Evolutionary conservation across 257 asterid genomes (phyloP).

Genomic region (Anisodus acutangulus): DNA sequence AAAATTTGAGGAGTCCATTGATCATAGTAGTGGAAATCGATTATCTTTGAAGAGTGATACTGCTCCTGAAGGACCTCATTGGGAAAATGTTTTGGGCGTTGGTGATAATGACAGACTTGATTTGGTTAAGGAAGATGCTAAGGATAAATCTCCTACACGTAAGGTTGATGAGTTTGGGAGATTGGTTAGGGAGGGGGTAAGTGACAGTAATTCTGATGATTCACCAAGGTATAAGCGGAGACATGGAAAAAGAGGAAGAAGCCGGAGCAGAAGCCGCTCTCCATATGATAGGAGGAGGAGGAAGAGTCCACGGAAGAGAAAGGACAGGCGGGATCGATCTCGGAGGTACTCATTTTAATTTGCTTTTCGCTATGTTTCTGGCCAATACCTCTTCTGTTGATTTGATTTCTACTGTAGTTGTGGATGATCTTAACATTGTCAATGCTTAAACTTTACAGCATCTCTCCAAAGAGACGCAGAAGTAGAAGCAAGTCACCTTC

Average conservation of each 20-base stretch:
- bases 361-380: conserved; percentile 13
- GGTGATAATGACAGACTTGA: conserved; percentile 38
- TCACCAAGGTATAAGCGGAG: conserved; percentile 56
- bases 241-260: conserved; percentile 64
- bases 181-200: conserved; percentile 74
- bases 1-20: conserved; percentile 41
- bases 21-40: conserved; percentile 37
- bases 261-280: conserved; percentile 81
- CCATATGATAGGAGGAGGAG: conserved; percentile 69
- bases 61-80: conserved; percentile 29
- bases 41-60: conserved; percentile 39
- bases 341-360: conserved; percentile 59
- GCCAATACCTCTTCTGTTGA: conserved; percentile 19
- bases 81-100: conserved; percentile 37
- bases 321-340: conserved; percentile 68
- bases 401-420: conserved; percentile 7
- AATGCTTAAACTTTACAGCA: conserved; percentile 52
- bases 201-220: conserved; percentile 77
- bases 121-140: conserved; percentile 40
- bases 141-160: conserved; percentile 42
- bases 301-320: conserved; percentile 77
- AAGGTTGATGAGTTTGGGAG: conserved; percentile 91
- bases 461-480: conserved; percentile 73
- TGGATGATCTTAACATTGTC: conserved; percentile 29
- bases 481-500: conserved; percentile 78